Conservation (phyloP, 352 stramenopile species). For the Pythium rishiriense region DNA sequence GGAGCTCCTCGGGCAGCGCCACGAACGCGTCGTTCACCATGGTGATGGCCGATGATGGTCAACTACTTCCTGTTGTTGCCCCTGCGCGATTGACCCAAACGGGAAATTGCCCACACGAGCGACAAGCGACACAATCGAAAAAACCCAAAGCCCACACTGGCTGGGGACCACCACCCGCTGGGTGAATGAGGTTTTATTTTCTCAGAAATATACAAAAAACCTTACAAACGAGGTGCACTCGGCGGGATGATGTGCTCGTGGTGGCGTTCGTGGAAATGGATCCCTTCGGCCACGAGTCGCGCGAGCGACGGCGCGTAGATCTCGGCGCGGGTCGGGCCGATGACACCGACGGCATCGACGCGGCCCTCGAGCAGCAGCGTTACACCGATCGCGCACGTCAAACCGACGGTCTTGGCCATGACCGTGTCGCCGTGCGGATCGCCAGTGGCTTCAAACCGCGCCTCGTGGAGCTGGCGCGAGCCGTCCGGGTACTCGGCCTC, state of each 20-base stretch:
- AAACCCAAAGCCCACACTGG: constrained; percentile 28
- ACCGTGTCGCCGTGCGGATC: constrained; percentile 47
- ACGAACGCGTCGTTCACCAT: constrained; percentile 27
- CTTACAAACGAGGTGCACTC: constrained; percentile 24
- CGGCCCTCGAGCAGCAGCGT: constrained; percentile 67
- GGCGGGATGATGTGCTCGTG: background rate
- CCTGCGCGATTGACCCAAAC: background rate
- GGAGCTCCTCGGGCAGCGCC: constrained; percentile 28
- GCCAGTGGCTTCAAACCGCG: constrained; percentile 63
- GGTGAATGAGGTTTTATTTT: constrained; percentile 31
- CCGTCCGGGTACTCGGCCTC: constrained; percentile 41
- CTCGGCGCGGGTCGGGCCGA: constrained; percentile 52
- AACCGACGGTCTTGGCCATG: constrained; percentile 88
- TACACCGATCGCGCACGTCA: constrained; percentile 75
- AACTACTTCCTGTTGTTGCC: constrained; percentile 1
- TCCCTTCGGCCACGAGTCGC: constrained; percentile 45
- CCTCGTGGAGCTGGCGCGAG: constrained; percentile 45
- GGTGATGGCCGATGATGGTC: background rate
- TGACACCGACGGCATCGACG: constrained; percentile 46
- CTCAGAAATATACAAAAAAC: constrained; percentile 4
- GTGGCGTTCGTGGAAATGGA: constrained; percentile 38
- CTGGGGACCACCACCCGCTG: constrained; percentile 15
- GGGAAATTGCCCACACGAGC: constrained; percentile 2
- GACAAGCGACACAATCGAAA: background rate
- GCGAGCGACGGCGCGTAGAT: constrained; percentile 58